Base-by-base conservation (phyloP, 495 filamentous ascomycete genomes). In the Oleoguttula mirabilis region DNA sequence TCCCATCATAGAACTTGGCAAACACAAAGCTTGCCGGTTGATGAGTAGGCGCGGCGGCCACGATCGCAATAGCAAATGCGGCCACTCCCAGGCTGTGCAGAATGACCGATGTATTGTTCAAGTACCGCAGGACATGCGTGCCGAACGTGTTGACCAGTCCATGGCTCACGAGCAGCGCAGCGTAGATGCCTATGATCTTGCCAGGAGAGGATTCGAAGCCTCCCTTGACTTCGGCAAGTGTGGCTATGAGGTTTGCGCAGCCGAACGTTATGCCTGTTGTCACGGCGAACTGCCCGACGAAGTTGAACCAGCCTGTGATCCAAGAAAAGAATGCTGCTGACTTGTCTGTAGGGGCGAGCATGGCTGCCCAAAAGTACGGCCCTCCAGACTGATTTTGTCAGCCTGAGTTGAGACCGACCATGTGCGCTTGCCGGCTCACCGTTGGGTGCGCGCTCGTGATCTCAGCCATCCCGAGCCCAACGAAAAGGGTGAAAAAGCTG, bases 191-290 rank as follows among this genome's bases (percentile, higher is more conserved):
- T 34, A 81, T 66, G 12, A 75, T 78, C 39, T 67, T 65, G 23
- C 54, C 61, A 23, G 67, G 55, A 23, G 74, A 65, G 24, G 75
- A 56, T 20, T 53, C 57, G 50, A 72, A 78, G 32, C 52, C 58
- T 42, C 64, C 64, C 51, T 75, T 71, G 21, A 81, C 60, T 1
- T 68, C 68, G 7, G 74, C 72, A 24, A 72, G 69, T 0, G 68
- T 76, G 7, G 75, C 66, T 24, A 81, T 71, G 3, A 81, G 62
- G 10, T 65, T 66, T 6, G 77, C 77, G 32, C 67, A 63, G n/a
- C 77, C 77, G 46, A 80, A 81, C 15, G 72, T 69, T 48, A 81
- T 81, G 32, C 76, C 75, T 0, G 76, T 78, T 1, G 77, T 81
- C 10, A 81, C 76, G 21, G 77, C 76, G 22, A 79, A 31, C 23